These are phyloP conservation scores for Penicillium hordei DNA, from an alignment of 2,329 filamentous ascomycete species.

Conservation along the genomic window DNA sequence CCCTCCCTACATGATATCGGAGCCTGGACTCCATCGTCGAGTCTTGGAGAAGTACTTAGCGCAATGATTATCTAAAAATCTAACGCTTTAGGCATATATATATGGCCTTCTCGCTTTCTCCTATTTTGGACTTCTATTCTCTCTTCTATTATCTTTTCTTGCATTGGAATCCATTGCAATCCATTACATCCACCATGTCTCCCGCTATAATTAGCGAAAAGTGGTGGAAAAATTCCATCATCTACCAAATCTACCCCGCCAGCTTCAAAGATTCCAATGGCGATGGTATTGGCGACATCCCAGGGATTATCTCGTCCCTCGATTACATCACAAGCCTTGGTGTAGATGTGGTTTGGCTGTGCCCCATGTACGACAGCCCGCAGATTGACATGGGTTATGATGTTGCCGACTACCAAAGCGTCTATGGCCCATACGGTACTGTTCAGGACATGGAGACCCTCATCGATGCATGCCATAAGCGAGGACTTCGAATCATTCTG, in stretches of 20 bases:
- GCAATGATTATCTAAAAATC: neutral
- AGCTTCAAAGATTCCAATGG: conserved; percentile 54
- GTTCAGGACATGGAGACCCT: conserved; percentile 60
- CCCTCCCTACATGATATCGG: neutral
- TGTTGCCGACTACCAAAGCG: conserved; percentile 62
- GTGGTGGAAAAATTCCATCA: conserved; percentile 42
- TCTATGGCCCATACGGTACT: conserved; percentile 63
- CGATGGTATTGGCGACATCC: conserved; percentile 62
- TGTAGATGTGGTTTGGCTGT: conserved; percentile 66
- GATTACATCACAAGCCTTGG: conserved; percentile 63
- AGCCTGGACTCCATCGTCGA: conserved; percentile 1
- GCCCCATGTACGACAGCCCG: conserved; percentile 64
- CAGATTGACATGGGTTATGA: conserved; percentile 69
- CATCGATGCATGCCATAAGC: conserved; percentile 55
- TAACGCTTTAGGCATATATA: neutral
- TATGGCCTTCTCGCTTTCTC: neutral
- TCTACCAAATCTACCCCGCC: conserved; percentile 36
- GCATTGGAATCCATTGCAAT: neutral
- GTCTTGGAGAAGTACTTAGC: neutral
- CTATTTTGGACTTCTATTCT: neutral
- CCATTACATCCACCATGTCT: conserved; percentile 5
- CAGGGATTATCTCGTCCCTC: conserved; percentile 62
- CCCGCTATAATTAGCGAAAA: conserved; percentile 7
- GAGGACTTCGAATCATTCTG: conserved; percentile 66
- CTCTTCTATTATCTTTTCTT: neutral